Evolutionary conservation across 2,329 filamentous ascomycete species (phyloP).

Genomic region (Elsinoe perseae): DNA sequence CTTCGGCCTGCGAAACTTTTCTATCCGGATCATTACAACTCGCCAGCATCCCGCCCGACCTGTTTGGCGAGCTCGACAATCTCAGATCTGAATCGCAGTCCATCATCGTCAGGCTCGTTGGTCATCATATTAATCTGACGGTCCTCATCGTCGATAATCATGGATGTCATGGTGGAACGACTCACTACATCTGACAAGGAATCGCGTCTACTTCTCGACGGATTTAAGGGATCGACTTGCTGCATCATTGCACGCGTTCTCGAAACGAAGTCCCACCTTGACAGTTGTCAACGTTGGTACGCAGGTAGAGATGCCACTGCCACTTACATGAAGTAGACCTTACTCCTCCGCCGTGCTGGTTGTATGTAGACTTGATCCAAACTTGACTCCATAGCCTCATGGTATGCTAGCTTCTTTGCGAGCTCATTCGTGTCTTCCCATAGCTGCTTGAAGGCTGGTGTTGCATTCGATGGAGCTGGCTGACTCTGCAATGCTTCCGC

Average conservation of each 20-base stretch:
- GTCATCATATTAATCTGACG: constrained; percentile 12
- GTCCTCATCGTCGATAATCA: constrained; percentile 10
- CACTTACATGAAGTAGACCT: constrained; percentile 13
- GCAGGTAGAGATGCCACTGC: not conserved
- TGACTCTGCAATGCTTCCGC: not conserved
- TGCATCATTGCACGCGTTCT: constrained; percentile 3
- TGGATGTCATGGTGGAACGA: constrained; percentile 8
- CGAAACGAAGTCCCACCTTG: constrained; percentile 11
- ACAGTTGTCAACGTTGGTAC: not conserved
- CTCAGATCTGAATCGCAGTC: not conserved
- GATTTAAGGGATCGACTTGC: not conserved
- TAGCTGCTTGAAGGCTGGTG: constrained; percentile 4
- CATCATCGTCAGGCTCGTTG: constrained; percentile 8
- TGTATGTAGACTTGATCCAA: not conserved
- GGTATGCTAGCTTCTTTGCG: constrained; percentile 6
- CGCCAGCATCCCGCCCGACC: not conserved
- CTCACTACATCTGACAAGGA: not conserved
- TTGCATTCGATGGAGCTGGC: not conserved
- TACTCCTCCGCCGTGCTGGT: constrained; percentile 4
- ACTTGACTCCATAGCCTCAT: constrained; percentile 9
- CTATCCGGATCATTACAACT: not conserved
- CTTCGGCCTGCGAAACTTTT: not conserved
- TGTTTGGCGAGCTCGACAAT: constrained; percentile 7
- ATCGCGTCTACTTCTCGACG: not conserved
- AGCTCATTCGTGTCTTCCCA: constrained; percentile 13